phyloP scores from a whole-genome alignment of 108 stramenopile species.

The Pinguiococcus pyrenoidosus region DNA sequence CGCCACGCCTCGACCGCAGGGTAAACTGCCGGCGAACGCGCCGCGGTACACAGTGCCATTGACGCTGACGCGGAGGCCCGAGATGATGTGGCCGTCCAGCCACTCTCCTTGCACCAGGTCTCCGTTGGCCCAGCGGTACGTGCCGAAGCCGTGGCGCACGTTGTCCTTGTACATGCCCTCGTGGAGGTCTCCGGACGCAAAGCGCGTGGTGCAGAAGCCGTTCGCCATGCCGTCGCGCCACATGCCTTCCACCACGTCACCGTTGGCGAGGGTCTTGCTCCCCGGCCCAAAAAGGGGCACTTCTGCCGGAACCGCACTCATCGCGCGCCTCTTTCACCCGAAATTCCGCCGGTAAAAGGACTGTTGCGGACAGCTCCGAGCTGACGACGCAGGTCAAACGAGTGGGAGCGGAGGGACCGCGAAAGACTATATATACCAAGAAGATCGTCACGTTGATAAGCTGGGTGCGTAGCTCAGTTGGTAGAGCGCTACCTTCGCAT shows the following conservation, averaged over 20 bases:
- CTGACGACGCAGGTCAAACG: too few species aligned
- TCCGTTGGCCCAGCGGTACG: slow-evolving; percentile 19
- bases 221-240: slow-evolving; percentile 29
- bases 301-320: too few species aligned
- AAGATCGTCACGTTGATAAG: too few species aligned
- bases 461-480: too few species aligned
- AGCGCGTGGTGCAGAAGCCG: slow-evolving; percentile 8
- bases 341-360: too few species aligned
- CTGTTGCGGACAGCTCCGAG: too few species aligned
- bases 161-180: slow-evolving; percentile 31
- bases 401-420: too few species aligned
- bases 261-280: slow-evolving; percentile 24
- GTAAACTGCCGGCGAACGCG: neutral
- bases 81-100: slow-evolving; percentile 8
- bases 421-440: too few species aligned
- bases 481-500: too few species aligned
- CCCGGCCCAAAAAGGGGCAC: too few species aligned
- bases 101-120: slow-evolving; percentile 1
- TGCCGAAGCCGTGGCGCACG: slow-evolving; percentile 8
- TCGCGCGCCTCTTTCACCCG: too few species aligned
- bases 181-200: slow-evolving; percentile 28
- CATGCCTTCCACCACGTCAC: slow-evolving; percentile 22
- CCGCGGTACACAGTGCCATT: slow-evolving; percentile 6
- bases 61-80: slow-evolving; percentile 1
- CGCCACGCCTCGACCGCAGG: neutral